Evolutionary conservation across 192 early-diverging fungal species (phyloP).

Genomic region (Haplosporangium gracile): DNA sequence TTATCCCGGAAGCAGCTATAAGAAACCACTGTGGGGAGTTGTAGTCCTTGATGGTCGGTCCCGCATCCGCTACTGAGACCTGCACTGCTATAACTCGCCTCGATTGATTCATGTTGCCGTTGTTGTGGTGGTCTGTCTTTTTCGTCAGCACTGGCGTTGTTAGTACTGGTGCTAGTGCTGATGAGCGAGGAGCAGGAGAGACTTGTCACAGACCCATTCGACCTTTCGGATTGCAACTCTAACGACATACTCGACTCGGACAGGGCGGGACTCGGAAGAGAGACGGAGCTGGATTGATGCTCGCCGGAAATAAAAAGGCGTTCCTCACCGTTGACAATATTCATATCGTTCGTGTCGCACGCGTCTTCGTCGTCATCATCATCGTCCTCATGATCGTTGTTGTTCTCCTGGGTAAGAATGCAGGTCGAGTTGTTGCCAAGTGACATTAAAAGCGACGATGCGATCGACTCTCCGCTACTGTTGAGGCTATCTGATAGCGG

Average conservation of each 20-base stretch:
- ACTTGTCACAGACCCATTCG: constrained; percentile 4
- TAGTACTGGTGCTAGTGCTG: no score
- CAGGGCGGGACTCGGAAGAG: not conserved
- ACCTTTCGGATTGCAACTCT: not conserved
- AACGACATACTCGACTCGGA: constrained; percentile 4
- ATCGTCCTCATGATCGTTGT: not conserved
- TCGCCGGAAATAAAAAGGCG: not conserved
- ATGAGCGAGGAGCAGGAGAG: constrained; percentile 2
- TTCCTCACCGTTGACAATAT: not conserved
- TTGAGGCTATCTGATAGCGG: no score
- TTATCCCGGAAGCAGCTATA: constrained; percentile 8
- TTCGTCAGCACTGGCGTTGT: not conserved
- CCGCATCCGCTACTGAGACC: not conserved
- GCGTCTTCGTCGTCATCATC: not conserved
- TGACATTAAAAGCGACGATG: not conserved
- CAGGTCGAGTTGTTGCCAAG: constrained; percentile 4
- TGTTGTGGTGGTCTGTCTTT: not conserved
- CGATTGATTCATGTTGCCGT: not conserved
- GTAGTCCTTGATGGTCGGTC: not conserved
- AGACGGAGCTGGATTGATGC: not conserved
- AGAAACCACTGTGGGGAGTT: not conserved
- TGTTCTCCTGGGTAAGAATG: not conserved
- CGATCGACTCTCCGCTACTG: not conserved
- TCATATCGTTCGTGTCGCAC: not conserved
- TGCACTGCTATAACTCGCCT: not conserved